Percentiles rank a stretch among this genome's conserved stretches.
These are phyloP conservation scores for Sideroxylon spinosum DNA, from an alignment of 179 eudicot species.

Conservation along the genomic window DNA sequence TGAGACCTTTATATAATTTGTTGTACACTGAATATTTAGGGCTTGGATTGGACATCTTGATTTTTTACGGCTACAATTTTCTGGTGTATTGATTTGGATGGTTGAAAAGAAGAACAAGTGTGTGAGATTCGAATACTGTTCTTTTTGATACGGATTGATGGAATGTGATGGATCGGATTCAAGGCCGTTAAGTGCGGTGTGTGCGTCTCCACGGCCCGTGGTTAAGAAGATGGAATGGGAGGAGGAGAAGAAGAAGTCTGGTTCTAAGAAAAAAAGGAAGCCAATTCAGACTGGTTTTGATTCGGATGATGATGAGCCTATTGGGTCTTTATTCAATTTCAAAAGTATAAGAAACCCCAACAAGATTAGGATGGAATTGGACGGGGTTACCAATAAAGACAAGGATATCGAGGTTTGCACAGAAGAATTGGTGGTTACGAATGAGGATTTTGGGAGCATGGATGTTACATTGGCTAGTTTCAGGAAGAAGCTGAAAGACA, in stretches of 20 bases:
- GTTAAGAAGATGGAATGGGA: constrained; percentile 57
- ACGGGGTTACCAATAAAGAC: constrained; percentile 31
- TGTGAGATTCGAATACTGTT: not conserved
- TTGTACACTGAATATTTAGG: not conserved
- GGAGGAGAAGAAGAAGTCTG: constrained; percentile 44
- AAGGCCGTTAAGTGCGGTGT: constrained; percentile 19
- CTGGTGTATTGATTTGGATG: not conserved
- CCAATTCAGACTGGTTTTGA: constrained; percentile 31
- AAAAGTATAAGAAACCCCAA: constrained; percentile 50
- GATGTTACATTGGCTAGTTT: constrained; percentile 94
- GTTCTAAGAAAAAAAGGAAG: constrained; percentile 55
- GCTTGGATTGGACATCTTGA: not conserved
- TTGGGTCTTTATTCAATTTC: constrained; percentile 61
- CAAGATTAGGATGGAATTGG: constrained; percentile 46
- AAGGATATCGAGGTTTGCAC: constrained; percentile 30
- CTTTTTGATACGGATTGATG: constrained; percentile 4
- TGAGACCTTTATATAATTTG: not conserved
- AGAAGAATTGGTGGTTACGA: constrained; percentile 26
- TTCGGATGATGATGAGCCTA: constrained; percentile 87
- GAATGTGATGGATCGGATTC: constrained; percentile 21
- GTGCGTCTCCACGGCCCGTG: constrained; percentile 21
- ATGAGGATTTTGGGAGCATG: constrained; percentile 62
- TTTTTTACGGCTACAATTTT: constrained; percentile 4
- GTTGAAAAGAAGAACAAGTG: not conserved
- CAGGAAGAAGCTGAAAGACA: constrained; percentile 73